Base-by-base conservation (phyloP, 129 eudicot genomes). In the carrot (Daucus carota) region DNA sequence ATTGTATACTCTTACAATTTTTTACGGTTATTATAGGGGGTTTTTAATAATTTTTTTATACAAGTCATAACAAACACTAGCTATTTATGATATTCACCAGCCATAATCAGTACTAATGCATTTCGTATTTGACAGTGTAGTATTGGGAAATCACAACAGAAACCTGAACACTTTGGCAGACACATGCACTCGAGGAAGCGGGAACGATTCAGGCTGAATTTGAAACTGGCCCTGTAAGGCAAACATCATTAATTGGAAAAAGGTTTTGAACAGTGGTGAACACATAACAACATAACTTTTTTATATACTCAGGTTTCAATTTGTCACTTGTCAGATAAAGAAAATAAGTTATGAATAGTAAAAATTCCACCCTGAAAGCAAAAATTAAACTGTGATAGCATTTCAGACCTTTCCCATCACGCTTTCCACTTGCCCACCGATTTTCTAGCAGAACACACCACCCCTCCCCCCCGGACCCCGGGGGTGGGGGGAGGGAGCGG, bases 301-400 rank as follows among this genome's bases (percentile, higher is more conserved):
- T n/a, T n/a, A n/a, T n/a, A 54, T 54, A 22, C 14, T 54, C 13
- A n/a, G 0, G 14, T 22, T 22, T 54, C 29, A 54, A 54, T 22
- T 54, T 54, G 29, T 22, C 29, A 54, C 60, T 54, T 8, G 62
- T 52, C 60, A 50, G 60, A 8, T 50, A n/a, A n/a, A n/a, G 28
- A 50, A 50, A 50, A 2, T 22, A 52, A 52, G 5, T 22, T 22
- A 54, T 62, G 17, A 13, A 60, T 26, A 73, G 5, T 36, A 5
- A 59, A 80, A 74, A 78, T 81, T 79, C 82, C 38, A 38, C 80
- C 92, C 8, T 90, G 86, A 67, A 88, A 88, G 90, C 48, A 36
- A 86, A 88, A 86, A 81, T 83, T 65, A 81, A 69, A 89, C 88
- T 81, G 80, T 74, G 88, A 90, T 83, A 29, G 75, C 82, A 67